Evolutionary conservation across 495 filamentous ascomycete species (phyloP), one percentile per base, ranked within the genome.

Genomic region (Letharia lupina): DNA sequence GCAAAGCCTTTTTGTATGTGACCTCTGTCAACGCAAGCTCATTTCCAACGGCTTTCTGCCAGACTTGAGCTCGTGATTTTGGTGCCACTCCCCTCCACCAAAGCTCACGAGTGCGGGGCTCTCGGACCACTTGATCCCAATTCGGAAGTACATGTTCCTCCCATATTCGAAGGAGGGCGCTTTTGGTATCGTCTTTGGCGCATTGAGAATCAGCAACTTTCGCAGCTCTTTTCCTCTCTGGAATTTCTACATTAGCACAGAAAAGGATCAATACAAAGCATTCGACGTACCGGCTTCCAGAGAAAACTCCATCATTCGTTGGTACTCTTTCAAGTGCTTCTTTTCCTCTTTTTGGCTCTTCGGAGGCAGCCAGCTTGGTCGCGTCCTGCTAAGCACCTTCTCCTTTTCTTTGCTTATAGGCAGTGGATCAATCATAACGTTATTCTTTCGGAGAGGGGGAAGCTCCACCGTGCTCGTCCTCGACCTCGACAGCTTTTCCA

Each of bases 321-420:
- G 89, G 71, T 96, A 98, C 74, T 98, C 90, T 72, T 84, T 93
- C 63, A 98, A 69, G 72, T 98, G 94, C 64, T 86, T 87, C 74
- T 85, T 93, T 76, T 98, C 94, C 74, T 98, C 94, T 60, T 89
- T 90, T 37, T 90, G 91, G 67, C 91, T 86, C 76, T 98, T 98
- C 0, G 94, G 94, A 10, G 94, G 94, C 20, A 98, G 80, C 94
- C 94, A 98, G 48, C 89, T 93, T 0, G 94, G 94, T 39, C 94
- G 84, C 16, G 94, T 98, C 52, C 95, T 82, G 31, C 91, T 91
- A 28, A 98, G 78, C 9, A 96, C 89, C 50, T 89, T 91, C 70
- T 96, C 91, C 76, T 98, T 98, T 79, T 98, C 94, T 77, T 92
- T 95, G 70, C 93, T 96, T 45, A 96, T 87, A 3, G 93, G 95